These are phyloP conservation scores for Margaritispora aquatica DNA, from an alignment of 495 filamentous ascomycete genomes.

Conservation along the genomic window DNA sequence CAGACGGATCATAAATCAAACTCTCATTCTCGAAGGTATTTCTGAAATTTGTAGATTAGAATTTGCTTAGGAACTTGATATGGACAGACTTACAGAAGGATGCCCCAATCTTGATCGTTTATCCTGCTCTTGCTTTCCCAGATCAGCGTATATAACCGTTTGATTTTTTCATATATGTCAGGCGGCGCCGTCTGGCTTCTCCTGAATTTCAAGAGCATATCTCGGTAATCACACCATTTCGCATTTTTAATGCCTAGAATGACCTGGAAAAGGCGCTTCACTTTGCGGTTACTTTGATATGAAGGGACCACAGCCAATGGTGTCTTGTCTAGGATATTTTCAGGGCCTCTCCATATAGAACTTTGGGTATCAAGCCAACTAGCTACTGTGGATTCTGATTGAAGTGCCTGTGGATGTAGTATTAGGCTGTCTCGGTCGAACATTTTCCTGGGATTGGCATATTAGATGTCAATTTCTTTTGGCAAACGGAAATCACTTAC, in stretches of 20 bases:
- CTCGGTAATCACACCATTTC: constrained; percentile 5
- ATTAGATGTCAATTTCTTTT: not conserved
- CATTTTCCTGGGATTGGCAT: not conserved
- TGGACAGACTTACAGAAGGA: no score
- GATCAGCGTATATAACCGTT: not conserved
- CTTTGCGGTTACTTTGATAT: constrained; percentile 7
- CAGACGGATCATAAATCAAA: constrained; percentile 5
- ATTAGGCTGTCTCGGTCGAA: constrained; percentile 2
- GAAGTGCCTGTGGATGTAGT: constrained; percentile 1
- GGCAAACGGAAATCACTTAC: no score
- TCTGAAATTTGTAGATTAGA: constrained; percentile 1
- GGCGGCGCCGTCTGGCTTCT: not conserved
- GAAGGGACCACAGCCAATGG: not conserved
- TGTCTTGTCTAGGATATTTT: constrained; percentile 7
- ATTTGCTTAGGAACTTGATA: not conserved
- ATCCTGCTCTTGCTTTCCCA: no score
- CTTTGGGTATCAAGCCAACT: constrained; percentile 1
- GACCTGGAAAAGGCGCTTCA: not conserved
- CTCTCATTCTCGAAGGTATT: constrained; percentile 2
- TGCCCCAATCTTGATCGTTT: no score
- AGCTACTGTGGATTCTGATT: not conserved
- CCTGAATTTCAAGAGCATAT: not conserved
- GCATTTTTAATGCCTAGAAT: constrained; percentile 9
- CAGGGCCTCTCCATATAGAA: constrained; percentile 9
- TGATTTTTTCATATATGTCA: not conserved